These are phyloP conservation scores for Exophiala phaeomuriformis DNA, from an alignment of 2,329 filamentous ascomycete species.

Conservation along the genomic window DNA sequence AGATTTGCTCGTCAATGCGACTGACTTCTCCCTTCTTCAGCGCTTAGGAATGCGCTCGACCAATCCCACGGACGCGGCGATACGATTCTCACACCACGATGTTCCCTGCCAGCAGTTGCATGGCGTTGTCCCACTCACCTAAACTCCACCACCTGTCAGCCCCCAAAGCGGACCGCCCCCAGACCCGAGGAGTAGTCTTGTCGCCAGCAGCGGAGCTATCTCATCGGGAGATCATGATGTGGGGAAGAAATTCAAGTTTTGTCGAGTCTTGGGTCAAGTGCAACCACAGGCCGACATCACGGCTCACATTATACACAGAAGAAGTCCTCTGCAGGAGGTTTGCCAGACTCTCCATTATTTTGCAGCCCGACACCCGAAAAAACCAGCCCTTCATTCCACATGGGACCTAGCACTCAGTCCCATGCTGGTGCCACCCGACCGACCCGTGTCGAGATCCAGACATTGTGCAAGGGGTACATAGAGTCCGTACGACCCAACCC, in stretches of 20 bases:
- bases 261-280: not conserved
- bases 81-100: not conserved
- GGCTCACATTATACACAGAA: not conserved
- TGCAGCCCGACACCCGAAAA: not conserved
- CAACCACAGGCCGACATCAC: not conserved
- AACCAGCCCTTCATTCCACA: not conserved
- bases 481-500: not conserved
- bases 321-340: not conserved
- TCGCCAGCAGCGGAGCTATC: not conserved
- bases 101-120: not conserved
- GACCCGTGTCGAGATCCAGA: not conserved
- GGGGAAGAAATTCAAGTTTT: not conserved
- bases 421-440: not conserved
- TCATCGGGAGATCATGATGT: not conserved
- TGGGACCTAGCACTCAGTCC: not conserved
- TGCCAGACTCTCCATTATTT: not conserved
- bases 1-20: too few species aligned
- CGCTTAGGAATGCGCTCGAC: not conserved
- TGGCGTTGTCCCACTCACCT: not conserved
- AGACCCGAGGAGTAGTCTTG: conserved; percentile 4
- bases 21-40: not conserved
- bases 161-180: conserved; percentile 3
- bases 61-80: not conserved
- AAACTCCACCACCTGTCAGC: not conserved
- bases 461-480: not conserved